Conservation (phyloP, 2,329 filamentous ascomycete species). For the Zymoseptoria pseudotritici region DNA sequence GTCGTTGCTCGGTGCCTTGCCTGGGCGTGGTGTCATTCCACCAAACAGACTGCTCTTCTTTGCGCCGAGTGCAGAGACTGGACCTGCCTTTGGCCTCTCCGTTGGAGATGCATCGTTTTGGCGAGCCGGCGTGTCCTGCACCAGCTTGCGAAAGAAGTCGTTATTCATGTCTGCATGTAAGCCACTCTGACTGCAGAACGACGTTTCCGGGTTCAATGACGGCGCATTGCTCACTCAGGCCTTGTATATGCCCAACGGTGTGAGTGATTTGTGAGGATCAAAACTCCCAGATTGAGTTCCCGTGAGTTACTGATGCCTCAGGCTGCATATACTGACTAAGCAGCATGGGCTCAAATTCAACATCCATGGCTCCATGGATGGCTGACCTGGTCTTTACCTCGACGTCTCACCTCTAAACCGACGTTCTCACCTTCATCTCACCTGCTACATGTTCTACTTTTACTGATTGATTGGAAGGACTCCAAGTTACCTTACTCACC, state of each 20-base stretch:
- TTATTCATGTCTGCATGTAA: conserved; percentile 66
- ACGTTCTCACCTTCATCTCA: background rate
- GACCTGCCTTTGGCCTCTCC: conserved; percentile 29
- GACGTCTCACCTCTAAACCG: background rate
- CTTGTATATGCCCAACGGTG: too few species aligned
- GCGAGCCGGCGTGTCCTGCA: conserved; percentile 47
- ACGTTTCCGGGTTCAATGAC: background rate
- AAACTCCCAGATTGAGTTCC: too few species aligned
- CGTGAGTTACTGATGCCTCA: too few species aligned
- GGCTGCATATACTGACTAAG: background rate
- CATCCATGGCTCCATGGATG: background rate
- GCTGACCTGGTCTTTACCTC: background rate
- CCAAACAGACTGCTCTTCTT: conserved; percentile 43
- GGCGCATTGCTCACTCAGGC: background rate
- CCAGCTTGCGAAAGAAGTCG: conserved; percentile 78
- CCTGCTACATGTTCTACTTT: background rate
- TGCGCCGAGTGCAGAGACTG: conserved; percentile 21
- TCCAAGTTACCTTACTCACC: background rate
- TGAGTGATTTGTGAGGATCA: too few species aligned
- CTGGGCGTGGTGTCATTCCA: conserved; percentile 83
- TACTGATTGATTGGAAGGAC: background rate
- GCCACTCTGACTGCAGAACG: background rate
- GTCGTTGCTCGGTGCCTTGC: conserved; percentile 45
- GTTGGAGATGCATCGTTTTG: conserved; percentile 27
- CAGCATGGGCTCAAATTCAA: background rate